Base-by-base conservation (phyloP, 2,329 filamentous ascomycete genomes). In the Venturia nashicola region DNA sequence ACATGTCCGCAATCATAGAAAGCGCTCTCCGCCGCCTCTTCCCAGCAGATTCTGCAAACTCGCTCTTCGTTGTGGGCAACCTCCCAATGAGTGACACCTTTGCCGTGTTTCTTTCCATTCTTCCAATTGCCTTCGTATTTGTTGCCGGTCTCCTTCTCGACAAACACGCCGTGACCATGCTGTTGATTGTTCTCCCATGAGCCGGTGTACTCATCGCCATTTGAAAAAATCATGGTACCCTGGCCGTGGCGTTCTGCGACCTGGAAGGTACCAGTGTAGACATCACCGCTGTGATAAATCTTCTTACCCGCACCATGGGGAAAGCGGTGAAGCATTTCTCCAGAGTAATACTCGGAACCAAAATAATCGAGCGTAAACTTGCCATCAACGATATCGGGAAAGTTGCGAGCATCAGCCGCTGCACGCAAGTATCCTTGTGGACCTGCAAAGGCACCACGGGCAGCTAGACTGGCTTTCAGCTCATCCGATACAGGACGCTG, bases 1-100 rank as follows among this genome's bases (percentile, higher is more conserved):
- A 86, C 82, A 69, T 87, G 84, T 0, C 84, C 84, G 67, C 84
- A 87, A 67, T 84, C 82, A 67, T 83, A 83, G 70, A 87, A 86
- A 7, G 83, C 77, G 5, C 83, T 81, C 66, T 84, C 81, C 63
- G 83, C 81, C 51, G 80, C 79, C 55, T 80, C 79, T n/a, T 81
- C 79, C 72, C 82, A 86, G 75, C 84, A 87, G 65, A 87, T 86
- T 64, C 82, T 78, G 70, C 84, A 87, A 6, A 82, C 70, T 57
- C 80, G 77, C 71, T 81, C 79, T 66, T 84, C 82, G 65, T 86
- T 83, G 63, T 86, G 83, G 2, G 83, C 84, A 34, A 83, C 80
- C 68, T 83, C 81, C 78, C 83, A 86, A 67, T 81, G 80, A 64
- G 83, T 85, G 44, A 83, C 79, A n/a, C 84, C 84, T 67, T 83